phyloP scores from a whole-genome alignment of 148 eudicot species.

The Heliosperma pusillum region DNA sequence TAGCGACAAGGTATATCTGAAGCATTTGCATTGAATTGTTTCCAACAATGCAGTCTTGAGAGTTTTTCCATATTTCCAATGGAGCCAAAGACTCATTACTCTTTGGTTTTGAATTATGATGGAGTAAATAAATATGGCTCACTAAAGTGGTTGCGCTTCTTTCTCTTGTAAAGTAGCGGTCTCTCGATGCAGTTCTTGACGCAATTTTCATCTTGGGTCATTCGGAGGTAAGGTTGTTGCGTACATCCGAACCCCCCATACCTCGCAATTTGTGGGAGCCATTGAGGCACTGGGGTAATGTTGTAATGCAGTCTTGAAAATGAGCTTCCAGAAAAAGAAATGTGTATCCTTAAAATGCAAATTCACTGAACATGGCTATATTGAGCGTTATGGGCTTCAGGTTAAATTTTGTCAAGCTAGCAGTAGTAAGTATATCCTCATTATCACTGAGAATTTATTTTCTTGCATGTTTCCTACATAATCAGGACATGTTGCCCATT shows the following conservation, averaged over 20 bases:
- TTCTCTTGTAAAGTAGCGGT: too few relatives aligned
- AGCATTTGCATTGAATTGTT: not conserved
- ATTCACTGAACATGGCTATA: not conserved
- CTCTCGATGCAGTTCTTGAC: too few relatives aligned
- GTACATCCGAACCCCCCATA: too few relatives aligned
- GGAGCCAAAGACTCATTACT: too few relatives aligned
- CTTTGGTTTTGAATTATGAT: too few relatives aligned
- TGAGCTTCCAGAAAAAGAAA: not conserved
- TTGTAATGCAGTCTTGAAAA: not conserved
- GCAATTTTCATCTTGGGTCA: too few relatives aligned
- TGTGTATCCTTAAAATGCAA: not conserved
- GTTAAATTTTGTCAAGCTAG: not conserved
- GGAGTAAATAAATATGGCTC: too few relatives aligned
- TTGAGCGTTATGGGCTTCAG: not conserved
- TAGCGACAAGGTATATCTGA: not conserved
- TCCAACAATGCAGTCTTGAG: not conserved
- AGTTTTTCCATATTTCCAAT: too few relatives aligned
- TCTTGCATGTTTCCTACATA: conserved; percentile 9
- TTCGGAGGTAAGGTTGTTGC: too few relatives aligned
- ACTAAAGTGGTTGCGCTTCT: too few relatives aligned
- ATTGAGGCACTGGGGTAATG: too few relatives aligned
- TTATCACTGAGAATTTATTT: not conserved
- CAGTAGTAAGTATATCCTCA: not conserved
- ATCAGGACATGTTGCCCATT: not conserved
- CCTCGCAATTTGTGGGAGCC: too few relatives aligned